These are phyloP conservation scores for Trametes cubensis DNA, from an alignment of 768 basidiomycete species.

Conservation along the genomic window DNA sequence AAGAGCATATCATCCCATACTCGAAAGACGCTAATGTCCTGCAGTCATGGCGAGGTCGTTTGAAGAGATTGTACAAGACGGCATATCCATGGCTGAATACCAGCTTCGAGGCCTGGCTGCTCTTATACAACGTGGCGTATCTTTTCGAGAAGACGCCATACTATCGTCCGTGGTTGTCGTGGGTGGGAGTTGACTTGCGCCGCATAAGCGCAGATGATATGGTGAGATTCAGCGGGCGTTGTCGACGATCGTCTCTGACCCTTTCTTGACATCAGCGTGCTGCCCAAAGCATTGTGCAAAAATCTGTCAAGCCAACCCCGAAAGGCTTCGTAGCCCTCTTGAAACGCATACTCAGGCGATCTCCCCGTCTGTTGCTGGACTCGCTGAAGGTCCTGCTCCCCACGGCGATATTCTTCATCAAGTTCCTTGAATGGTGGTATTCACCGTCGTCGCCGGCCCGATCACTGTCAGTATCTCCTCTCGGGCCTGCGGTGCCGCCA, in stretches of 20 bases:
- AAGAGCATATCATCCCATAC: neutral
- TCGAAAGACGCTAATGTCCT: neutral
- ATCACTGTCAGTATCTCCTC: slow-evolving; percentile 60
- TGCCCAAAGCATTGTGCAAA: slow-evolving; percentile 26
- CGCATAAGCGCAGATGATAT: slow-evolving; percentile 79
- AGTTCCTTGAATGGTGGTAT: slow-evolving; percentile 99
- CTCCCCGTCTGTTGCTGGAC: slow-evolving; percentile 71
- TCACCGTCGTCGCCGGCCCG: slow-evolving; percentile 88
- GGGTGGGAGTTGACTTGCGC: slow-evolving; percentile 83
- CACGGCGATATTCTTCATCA: slow-evolving; percentile 91
- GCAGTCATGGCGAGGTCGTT: slow-evolving; percentile 55
- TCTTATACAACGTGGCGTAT: slow-evolving; percentile 85
- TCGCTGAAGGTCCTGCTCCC: slow-evolving; percentile 81
- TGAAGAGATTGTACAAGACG: slow-evolving; percentile 66
- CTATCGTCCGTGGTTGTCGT: slow-evolving; percentile 90
- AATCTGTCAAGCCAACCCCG: slow-evolving; percentile 29
- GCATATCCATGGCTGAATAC: slow-evolving; percentile 84
- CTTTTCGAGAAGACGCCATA: slow-evolving; percentile 84
- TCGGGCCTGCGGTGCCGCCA: slow-evolving; percentile 74
- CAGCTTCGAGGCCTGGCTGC: slow-evolving; percentile 77
- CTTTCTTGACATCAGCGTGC: slow-evolving; percentile 29
- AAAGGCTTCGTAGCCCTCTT: slow-evolving; percentile 47
- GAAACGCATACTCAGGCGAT: slow-evolving; percentile 49
- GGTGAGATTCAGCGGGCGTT: slow-evolving; percentile 45
- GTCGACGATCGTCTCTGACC: neutral